A percentile compares a stretch with the other conserved stretches of the same genome.
Evolutionary conservation across 192 early-diverging fungal species (phyloP).

Genomic region (Thoreauomyces humboldtii): DNA sequence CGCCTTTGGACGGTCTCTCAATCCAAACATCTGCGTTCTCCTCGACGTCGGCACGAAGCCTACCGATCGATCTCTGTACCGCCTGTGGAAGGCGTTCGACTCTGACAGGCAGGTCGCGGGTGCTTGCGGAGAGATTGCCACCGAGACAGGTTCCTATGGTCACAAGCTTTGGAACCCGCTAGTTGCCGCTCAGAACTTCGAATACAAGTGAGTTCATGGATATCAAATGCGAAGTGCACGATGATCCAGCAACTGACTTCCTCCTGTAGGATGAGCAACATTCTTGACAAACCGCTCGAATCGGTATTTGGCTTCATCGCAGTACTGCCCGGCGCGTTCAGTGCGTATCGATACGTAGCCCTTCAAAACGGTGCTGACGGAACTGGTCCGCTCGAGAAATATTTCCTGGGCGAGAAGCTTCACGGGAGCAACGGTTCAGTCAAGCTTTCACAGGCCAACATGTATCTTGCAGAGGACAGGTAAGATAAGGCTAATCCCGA

Average conservation of each 20-base stretch:
- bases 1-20: slow-evolving; percentile 51
- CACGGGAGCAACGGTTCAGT: slow-evolving; percentile 39
- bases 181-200: slow-evolving; percentile 83
- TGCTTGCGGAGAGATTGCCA: slow-evolving; percentile 82
- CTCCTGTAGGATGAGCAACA: slow-evolving; percentile 98
- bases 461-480: slow-evolving; percentile 51
- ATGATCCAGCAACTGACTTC: slow-evolving; percentile 35
- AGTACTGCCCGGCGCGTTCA: slow-evolving; percentile 88
- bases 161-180: slow-evolving; percentile 68
- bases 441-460: slow-evolving; percentile 69
- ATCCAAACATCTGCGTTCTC: slow-evolving; percentile 51
- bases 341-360: slow-evolving; percentile 74
- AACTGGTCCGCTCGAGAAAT: slow-evolving; percentile 66
- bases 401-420: slow-evolving; percentile 74
- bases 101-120: slow-evolving; percentile 67
- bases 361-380: slow-evolving; percentile 63
- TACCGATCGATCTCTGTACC: slow-evolving; percentile 64
- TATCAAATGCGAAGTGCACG: slow-evolving; percentile 39
- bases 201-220: slow-evolving; percentile 89
- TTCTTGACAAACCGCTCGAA: slow-evolving; percentile 94
- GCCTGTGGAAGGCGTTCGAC: slow-evolving; percentile 82
- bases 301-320: slow-evolving; percentile 92
- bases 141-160: slow-evolving; percentile 58
- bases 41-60: slow-evolving; percentile 81
- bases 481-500: neutral